Base-by-base conservation (phyloP, 2,329 filamentous ascomycete genomes). In the Myriangium duriaei region DNA sequence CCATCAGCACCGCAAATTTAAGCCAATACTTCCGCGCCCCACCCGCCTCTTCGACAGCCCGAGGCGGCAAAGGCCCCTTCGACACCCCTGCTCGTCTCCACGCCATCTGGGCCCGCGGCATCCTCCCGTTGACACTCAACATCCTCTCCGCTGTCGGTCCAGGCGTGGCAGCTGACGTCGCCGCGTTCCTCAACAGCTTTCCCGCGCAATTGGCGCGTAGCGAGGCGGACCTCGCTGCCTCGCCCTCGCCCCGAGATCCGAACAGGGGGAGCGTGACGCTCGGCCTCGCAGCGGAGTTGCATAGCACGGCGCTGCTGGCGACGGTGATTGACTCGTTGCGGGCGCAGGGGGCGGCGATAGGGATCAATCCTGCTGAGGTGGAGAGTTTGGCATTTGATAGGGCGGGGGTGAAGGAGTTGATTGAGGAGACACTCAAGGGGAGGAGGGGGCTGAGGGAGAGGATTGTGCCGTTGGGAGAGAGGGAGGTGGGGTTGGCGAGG, bases 171-270 rank as follows among this genome's bases (percentile, higher is more conserved):
- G 75, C 79, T 0, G 91, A 98, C 57, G 75, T 96, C 4, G 74
- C 81, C 0, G 78, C 79, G 41, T 92, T 96, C 54, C 69, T 98
- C 17, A 93, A 92, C 53, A 81, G 86, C 54, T 98, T 94, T 57
- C 79, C 83, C 9, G 72, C 76, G 32, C 77, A 96, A 42, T 69
- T 98, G 7, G 61, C 65, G 30, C 74, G 82, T 18, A 83, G 83
- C 10, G 71, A 80, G 5, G 73, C 76, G 35, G 72, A 81, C 1
- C 76, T 96, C 44, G 79, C 83, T 64, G 73, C 21, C 65, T 74
- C 14, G 11, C 48, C 54, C 14, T 48, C 46, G 14, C 44, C 52
- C 3, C 45, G 51, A 32, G 59, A 70, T 16, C 53, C 58, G 1
- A 59, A 66, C n/a, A 60, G 65, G 9, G 70, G 74, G 36, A 76